Conservation (phyloP, 352 stramenopile genomes). For the Thraustochytrium sp. region DNA sequence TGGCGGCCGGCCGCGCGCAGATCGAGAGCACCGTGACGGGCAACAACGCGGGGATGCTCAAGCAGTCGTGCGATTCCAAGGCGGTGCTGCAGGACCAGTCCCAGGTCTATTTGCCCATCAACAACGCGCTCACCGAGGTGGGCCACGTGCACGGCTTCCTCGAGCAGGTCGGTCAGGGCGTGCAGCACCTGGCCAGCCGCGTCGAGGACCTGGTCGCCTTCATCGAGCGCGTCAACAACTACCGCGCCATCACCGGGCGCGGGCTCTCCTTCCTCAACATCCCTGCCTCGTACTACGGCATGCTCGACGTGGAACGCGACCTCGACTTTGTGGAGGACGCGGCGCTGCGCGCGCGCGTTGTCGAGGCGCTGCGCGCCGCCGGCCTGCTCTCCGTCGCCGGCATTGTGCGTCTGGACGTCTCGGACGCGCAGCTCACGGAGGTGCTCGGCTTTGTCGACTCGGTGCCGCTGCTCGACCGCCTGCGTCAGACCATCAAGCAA, state of each 20-base stretch:
- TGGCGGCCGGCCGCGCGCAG: slow-evolving; percentile 64
- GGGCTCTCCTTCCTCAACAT: slow-evolving; percentile 68
- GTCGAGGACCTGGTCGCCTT: slow-evolving; percentile 63
- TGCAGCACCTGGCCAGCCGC: slow-evolving; percentile 64
- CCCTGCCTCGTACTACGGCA: slow-evolving; percentile 64
- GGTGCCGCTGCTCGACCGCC: not conserved
- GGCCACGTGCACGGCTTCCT: slow-evolving; percentile 65
- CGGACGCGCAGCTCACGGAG: not conserved
- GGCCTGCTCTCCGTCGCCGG: not conserved
- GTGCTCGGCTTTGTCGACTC: not conserved
- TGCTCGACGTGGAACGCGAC: slow-evolving; percentile 52
- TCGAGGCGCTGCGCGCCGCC: not conserved
- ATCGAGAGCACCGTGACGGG: slow-evolving; percentile 69
- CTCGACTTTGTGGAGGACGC: not conserved
- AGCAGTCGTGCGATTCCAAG: slow-evolving; percentile 49
- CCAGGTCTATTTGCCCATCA: slow-evolving; percentile 67
- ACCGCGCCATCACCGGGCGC: slow-evolving; percentile 58
- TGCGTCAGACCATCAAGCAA: slow-evolving; percentile 50
- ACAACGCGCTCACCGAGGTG: slow-evolving; percentile 56
- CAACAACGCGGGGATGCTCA: slow-evolving; percentile 37
- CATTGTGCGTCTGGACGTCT: slow-evolving; percentile 1
- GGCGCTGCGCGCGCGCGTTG: not conserved
- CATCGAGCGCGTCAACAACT: slow-evolving; percentile 61
- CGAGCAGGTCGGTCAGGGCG: slow-evolving; percentile 62
- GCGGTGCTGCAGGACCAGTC: slow-evolving; percentile 59